Base-by-base conservation (phyloP, 2,329 filamentous ascomycete species). In the Pyrenophora seminiperda region DNA sequence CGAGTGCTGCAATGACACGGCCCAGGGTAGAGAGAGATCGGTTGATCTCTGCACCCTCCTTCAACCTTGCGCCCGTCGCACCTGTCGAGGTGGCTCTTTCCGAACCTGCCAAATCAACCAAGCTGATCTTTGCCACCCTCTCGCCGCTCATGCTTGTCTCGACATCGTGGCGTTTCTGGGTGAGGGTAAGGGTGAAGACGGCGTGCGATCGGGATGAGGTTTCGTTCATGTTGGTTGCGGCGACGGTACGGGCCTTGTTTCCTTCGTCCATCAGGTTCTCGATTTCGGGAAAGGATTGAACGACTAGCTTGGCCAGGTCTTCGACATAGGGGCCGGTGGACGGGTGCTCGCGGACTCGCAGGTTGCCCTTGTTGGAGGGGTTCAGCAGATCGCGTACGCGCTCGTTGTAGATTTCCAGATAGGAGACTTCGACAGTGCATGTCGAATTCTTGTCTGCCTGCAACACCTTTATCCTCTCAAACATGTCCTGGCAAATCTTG, bases 171-270 rank as follows among this genome's bases (percentile, higher is more conserved):
- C 90, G 86, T 74, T 97, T 97, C 73, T 99, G 94, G 0, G 91
- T 96, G 38, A 99, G 79, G 67, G 93, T 97, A 45, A 99, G 80
- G 15, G 95, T 99, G 72, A 99, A 99, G 42, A 99, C 95, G 32
- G 94, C 94, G 74, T 99, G 94, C 71, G 93, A 97, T 79, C 94
- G 88, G 83, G 91, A 96, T 53, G 91, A 97, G 0, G 95, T 99
- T 75, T 97, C 94, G 80, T 99, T 99, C 94, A 99, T 99, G 82
- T 97, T 99, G 31, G 94, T 99, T 6, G 94, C 94, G 3, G 94
- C 94, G 31, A 99, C 94, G 0, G 94, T 99, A 79, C 94, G 84
- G 27, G 94, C 94, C 76, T 99, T 99, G 80, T 99, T 99, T 67
- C 94, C 94, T 76, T 97, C 93, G 70, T 99, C 94, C 94, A 99